phyloP scores from a whole-genome alignment of 2,329 filamentous ascomycete genomes.

The Coniosporium tulheliwenetii region DNA sequence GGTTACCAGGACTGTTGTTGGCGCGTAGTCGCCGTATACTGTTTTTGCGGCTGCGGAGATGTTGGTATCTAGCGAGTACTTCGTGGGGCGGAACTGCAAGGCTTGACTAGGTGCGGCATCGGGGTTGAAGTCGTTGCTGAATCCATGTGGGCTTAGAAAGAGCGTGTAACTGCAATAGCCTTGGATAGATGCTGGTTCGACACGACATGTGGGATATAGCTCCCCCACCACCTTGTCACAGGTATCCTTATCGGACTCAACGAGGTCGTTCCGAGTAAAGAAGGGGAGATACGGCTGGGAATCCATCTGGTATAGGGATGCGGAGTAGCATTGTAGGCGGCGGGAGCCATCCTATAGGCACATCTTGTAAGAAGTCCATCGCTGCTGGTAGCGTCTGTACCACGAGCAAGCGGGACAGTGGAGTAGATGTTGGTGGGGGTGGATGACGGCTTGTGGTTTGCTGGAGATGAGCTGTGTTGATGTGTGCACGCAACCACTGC shows the following conservation, averaged over 20 bases:
- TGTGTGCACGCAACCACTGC: too few relatives aligned
- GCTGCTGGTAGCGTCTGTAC: background rate
- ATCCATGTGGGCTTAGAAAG: background rate
- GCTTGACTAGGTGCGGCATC: background rate
- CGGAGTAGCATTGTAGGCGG: background rate
- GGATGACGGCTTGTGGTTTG: background rate
- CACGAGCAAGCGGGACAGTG: background rate
- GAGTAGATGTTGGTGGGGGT: background rate
- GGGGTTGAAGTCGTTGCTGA: background rate
- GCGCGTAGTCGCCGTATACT: slow-evolving; percentile 11
- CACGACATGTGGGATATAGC: slow-evolving; percentile 1
- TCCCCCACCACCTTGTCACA: slow-evolving; percentile 2
- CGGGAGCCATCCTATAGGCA: background rate
- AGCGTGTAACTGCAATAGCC: slow-evolving; percentile 7
- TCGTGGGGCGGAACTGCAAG: slow-evolving; percentile 4
- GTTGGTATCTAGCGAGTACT: slow-evolving; percentile 5
- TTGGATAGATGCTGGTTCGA: slow-evolving; percentile 1
- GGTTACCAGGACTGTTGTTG: slow-evolving; percentile 1
- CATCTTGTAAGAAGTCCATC: background rate
- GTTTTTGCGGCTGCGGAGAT: slow-evolving; percentile 8
- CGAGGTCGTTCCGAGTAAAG: slow-evolving; percentile 4
- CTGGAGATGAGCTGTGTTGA: background rate
- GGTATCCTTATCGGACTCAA: background rate
- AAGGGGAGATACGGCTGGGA: background rate
- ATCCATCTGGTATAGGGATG: background rate